Evolutionary conservation across 2,329 filamentous ascomycete species (phyloP), one percentile per base, ranked within the genome.

Genomic region (Xylariaceae sp.): DNA sequence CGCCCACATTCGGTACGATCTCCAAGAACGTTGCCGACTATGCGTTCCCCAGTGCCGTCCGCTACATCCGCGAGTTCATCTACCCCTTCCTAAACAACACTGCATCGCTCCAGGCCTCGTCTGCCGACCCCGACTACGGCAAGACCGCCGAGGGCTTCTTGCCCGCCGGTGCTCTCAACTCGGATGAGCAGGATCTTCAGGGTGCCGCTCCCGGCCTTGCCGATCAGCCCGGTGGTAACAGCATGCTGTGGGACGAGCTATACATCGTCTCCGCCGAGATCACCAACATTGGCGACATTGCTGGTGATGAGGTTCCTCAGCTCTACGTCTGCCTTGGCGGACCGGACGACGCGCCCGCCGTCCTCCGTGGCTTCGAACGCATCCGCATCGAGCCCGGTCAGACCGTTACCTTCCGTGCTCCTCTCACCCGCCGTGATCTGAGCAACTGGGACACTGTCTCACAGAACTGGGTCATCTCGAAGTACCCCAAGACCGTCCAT

Each of bases 281-380:
- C 63, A 87, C 80, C 65, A 94, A 95, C 78, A 89, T 82, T 2
- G 90, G 90, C 39, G 68, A 73, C 0, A 65, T 84, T 0, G 78
- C 73, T 1, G 88, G 88, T 34, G 88, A 90, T 47, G 88, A 90
- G 70, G 81, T 94, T 1, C 80, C 86, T 0, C 90, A 94, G 78
- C 75, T 92, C 11, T 93, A 97, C 74, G 71, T 97, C 57, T 86
- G 82, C 35, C 88, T 95, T 2, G 93, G 92, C 53, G 92, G 90
- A 0, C 82, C 88, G 0, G 81, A 87, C 44, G 89, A 97, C 69
- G 83, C 86, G 2, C 74, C 78, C 2, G 76, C 81, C 30, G 79
- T 86, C 2, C 85, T 97, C 11, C 87, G 93, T 62, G 87, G 87
- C 50, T 97, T 97, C 69, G 89, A 95, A 60, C 84, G 90, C 51